phyloP scores from a whole-genome alignment of 2,329 filamentous ascomycete species.

The Aspergillus sp. region DNA sequence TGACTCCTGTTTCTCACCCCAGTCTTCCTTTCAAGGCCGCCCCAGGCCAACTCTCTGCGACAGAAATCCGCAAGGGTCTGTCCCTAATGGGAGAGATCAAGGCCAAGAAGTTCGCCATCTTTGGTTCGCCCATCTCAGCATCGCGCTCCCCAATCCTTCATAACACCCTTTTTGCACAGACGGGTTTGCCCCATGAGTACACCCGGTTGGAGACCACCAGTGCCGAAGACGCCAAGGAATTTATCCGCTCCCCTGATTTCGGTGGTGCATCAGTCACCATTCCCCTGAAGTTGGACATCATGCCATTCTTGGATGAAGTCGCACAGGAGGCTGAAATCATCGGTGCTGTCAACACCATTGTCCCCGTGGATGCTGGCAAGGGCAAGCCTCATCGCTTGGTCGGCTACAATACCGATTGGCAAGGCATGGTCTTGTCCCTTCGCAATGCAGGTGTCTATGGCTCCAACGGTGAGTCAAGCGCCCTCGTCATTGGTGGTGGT shows the following conservation, averaged over 20 bases:
- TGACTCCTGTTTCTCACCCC: conserved; percentile 91
- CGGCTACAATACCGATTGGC: conserved; percentile 95
- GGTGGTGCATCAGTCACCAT: conserved; percentile 95
- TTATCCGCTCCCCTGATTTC: conserved; percentile 70
- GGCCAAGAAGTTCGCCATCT: conserved; percentile 74
- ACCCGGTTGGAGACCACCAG: conserved; percentile 67
- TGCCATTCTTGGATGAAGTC: conserved; percentile 73
- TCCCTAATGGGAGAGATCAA: conserved; percentile 74
- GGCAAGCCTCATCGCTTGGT: conserved; percentile 52
- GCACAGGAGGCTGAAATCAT: conserved; percentile 75
- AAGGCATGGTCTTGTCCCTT: conserved; percentile 80
- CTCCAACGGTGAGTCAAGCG: conserved; percentile 45
- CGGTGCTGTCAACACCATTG: conserved; percentile 91
- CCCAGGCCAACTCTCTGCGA: conserved; percentile 85
- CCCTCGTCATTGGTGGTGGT: conserved; percentile 82
- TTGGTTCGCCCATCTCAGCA: conserved; percentile 76
- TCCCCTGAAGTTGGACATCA: conserved; percentile 85
- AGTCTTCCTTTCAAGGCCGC: conserved; percentile 88
- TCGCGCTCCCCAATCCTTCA: conserved; percentile 87
- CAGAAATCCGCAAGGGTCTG: conserved; percentile 77
- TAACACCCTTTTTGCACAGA: conserved; percentile 72
- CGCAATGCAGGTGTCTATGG: conserved; percentile 60
- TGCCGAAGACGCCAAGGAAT: conserved; percentile 54
- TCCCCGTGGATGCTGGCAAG: conserved; percentile 52
- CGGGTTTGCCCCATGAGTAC: conserved; percentile 84